Conservation (phyloP, 495 filamentous ascomycete genomes). For the Baudoinia panamericana region DNA sequence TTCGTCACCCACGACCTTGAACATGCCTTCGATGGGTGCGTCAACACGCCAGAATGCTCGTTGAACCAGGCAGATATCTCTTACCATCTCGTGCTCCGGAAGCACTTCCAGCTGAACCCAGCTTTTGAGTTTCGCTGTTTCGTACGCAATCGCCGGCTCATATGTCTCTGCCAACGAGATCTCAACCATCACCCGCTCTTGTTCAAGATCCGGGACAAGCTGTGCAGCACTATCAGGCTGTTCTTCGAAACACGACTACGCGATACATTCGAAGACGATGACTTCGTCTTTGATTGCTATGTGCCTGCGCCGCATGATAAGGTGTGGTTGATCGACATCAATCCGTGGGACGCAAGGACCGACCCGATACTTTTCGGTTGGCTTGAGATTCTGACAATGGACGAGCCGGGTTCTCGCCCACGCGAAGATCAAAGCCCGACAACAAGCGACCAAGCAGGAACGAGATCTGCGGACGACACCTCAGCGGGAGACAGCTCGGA, state of each 20-base stretch:
- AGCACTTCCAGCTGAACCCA: constrained; percentile 72
- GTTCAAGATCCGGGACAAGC: constrained; percentile 44
- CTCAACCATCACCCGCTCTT: constrained; percentile 82
- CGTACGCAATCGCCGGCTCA: constrained; percentile 60
- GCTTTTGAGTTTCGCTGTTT: constrained; percentile 92
- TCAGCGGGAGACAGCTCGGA: too few species aligned
- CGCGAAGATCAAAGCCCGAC: too few species aligned
- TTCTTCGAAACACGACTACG: constrained; percentile 63
- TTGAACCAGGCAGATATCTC: constrained; percentile 32
- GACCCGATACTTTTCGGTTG: constrained; percentile 84
- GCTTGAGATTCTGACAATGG: constrained; percentile 67
- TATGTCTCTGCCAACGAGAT: constrained; percentile 82
- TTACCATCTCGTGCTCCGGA: constrained; percentile 65
- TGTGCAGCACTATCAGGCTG: constrained; percentile 47
- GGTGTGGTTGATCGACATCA: constrained; percentile 84
- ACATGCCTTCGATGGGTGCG: constrained; percentile 76
- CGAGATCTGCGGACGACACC: too few species aligned
- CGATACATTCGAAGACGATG: constrained; percentile 67
- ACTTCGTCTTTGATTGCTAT: constrained; percentile 85
- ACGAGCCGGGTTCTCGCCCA: too few species aligned
- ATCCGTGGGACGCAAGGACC: constrained; percentile 84
- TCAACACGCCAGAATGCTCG: constrained; percentile 23
- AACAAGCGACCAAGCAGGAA: background rate
- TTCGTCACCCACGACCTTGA: constrained; percentile 92
- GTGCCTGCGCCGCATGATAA: constrained; percentile 63